Evolutionary conservation across 257 asterid genomes (phyloP), one percentile per base, ranked within the genome.

Genomic region (Solanum bulbocastanum): DNA sequence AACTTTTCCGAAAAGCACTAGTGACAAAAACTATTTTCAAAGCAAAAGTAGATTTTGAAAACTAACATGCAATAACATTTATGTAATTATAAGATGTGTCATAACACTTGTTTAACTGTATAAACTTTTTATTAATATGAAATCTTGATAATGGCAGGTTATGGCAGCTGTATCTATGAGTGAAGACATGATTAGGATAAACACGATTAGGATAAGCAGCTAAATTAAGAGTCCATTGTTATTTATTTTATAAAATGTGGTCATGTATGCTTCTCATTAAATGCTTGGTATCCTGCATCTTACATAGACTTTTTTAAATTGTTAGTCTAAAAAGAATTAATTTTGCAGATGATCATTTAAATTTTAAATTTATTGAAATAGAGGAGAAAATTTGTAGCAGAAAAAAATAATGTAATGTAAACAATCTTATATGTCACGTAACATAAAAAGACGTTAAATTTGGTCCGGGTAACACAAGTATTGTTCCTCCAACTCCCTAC

Each of bases 121-220:
- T 0, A 49, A 20, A 58, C 11, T 58, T 20, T 58, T 58, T 58
- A 44, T 44, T 44, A 44, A 44, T 25, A 44, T 27, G 40, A 7
- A 25, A 44, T 44, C 16, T 79, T 79, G 66, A 6, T n/a, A 30
- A 89, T 75, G 90, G 82, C 95, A 93, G 96, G 96, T 87, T 92
- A 91, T 86, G 92, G 91, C 52, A 56, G 92, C 89, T 92, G 95
- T 89, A 76, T 81, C 42, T 93, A 93, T 65, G 87, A 81, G 5
- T 81, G 69, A 81, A 49, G 69, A 22, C 68, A 8, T 16, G 25
- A 81, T 27, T 44, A 44, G 27, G 65, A 79, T 44, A 25, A 25
- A 20, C 66, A 14, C 15, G n/a, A 78, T 25, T 42, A 42, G 66
- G 39, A 79, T 44, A 27, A 27, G 27, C 39, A 79, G 66, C 10